Evolutionary conservation across 2,329 filamentous ascomycete genomes (phyloP), one percentile per base, ranked within the genome.

Genomic region (Didymella glomerata): DNA sequence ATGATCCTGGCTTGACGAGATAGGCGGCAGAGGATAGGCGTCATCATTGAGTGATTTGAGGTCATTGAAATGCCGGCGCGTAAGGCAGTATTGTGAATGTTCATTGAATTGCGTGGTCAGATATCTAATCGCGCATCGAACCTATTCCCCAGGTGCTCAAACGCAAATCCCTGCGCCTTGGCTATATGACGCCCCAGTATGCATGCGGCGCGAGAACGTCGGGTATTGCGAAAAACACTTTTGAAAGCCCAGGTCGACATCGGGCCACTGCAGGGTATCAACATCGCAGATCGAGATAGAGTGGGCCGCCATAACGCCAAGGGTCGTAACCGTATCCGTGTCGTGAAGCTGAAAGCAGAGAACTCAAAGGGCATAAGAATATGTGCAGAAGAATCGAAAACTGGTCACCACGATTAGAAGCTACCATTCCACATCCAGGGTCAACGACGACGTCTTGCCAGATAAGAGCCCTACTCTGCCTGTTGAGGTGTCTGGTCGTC

Each of bases 231-330:
- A 20, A 51, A 56, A 45, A 44, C 41, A 60, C 57, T 60, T 60
- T 60, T 60, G 34, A 25, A 55, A 48, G 51, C 52, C 52, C 52
- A 51, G 36, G 46, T 51, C 51, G 16, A 44, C 30, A 27, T 24
- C 14, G 45, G 36, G 56, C 51, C 51, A 60, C 42, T 51, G 53
- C 48, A 38, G 57, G 57, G 57, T 60, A 60, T 60, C 52, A 60
- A 48, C 51, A 52, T 60, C 47, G 50, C 56, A 46, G n/a, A 51
- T 54, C n/a, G 47, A 34, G 56, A 59, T 54, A 47, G 20, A 54
- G 50, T 30, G 47, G 50, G 50, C 56, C 34, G n/a, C 56, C 50
- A 30, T 40, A 59, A 59, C 56, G 56, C 56, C 56, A 41, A 36
- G 10, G n/a, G 51, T 50, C 46, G 27, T 54, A 42, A 59, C 51